These are phyloP conservation scores for Linnemannia hyalina DNA, from an alignment of 192 early-diverging fungal genomes.

Conservation along the genomic window DNA sequence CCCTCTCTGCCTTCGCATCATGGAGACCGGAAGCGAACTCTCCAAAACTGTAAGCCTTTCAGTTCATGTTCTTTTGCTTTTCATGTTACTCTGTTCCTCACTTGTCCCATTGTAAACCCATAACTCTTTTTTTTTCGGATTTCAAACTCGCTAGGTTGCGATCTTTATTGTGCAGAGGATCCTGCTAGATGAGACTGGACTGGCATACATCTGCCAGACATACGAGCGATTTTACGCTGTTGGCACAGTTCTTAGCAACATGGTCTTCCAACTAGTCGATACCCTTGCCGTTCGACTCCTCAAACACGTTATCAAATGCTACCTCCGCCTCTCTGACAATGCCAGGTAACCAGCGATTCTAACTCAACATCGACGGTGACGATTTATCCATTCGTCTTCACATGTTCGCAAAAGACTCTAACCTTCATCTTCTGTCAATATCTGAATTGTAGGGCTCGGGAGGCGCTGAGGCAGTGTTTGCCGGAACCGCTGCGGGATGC, in stretches of 20 bases:
- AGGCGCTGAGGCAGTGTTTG: conserved; percentile 91
- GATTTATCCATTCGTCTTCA: not conserved
- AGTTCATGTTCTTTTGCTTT: not conserved
- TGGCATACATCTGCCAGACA: conserved; percentile 91
- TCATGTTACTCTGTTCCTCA: too few species aligned
- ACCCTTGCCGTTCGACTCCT: conserved; percentile 87
- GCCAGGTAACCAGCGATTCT: conserved; percentile 59
- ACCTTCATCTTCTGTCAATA: not conserved
- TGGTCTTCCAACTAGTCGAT: conserved; percentile 92
- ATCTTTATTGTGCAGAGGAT: conserved; percentile 99
- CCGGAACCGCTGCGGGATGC: conserved; percentile 90
- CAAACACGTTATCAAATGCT: conserved; percentile 95
- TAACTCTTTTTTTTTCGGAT: not conserved
- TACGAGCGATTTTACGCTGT: conserved; percentile 96
- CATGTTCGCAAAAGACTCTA: not conserved
- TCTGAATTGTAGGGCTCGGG: conserved; percentile 73
- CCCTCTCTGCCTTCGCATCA: conserved; percentile 97
- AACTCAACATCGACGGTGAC: not conserved
- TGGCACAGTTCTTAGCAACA: conserved; percentile 92
- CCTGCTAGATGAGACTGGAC: conserved; percentile 91
- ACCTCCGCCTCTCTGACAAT: conserved; percentile 94
- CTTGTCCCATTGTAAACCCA: not conserved
- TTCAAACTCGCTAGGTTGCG: conserved; percentile 69
- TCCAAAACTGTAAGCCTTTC: conserved; percentile 83
- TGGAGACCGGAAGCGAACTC: conserved; percentile 97